These are phyloP conservation scores for Pulveroboletus frians DNA, from an alignment of 768 basidiomycete genomes.

Conservation along the genomic window DNA sequence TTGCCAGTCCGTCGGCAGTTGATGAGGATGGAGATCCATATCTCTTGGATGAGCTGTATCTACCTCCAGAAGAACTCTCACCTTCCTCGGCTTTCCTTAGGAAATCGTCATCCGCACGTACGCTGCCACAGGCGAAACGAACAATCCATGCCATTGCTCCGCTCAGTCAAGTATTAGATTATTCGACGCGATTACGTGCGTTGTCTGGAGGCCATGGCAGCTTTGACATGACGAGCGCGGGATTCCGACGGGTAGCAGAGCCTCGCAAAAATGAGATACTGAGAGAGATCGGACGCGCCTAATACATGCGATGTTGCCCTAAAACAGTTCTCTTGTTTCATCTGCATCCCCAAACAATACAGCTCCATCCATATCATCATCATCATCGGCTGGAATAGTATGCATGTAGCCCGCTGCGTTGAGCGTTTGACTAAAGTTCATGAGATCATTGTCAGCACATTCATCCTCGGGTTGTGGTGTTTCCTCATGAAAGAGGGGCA, in stretches of 20 bases:
- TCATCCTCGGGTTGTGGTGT: constrained; percentile 26
- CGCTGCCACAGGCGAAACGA: constrained; percentile 46
- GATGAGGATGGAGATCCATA: constrained; percentile 41
- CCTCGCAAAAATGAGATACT: constrained; percentile 66
- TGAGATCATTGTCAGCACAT: constrained; percentile 50
- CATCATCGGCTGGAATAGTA: constrained; percentile 61
- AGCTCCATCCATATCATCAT: constrained; percentile 70
- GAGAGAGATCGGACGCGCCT: constrained; percentile 73
- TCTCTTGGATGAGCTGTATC: constrained; percentile 60
- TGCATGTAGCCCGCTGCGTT: constrained; percentile 51
- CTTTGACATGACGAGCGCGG: constrained; percentile 77
- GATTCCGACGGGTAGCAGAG: constrained; percentile 64
- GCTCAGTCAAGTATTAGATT: constrained; percentile 78
- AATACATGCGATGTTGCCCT: constrained; percentile 14
- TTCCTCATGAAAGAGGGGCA: constrained; percentile 41
- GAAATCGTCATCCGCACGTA: constrained; percentile 25
- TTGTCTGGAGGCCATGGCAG: constrained; percentile 76
- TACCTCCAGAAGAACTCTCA: constrained; percentile 72
- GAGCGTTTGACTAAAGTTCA: constrained; percentile 72
- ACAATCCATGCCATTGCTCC: constrained; percentile 70
- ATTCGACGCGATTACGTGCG: constrained; percentile 70
- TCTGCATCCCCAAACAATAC: constrained; percentile 82
- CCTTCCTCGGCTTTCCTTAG: constrained; percentile 50
- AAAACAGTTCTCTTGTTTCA: constrained; percentile 57
- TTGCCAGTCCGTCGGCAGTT: constrained; percentile 37